Conservation (phyloP, 2,329 filamentous ascomycete species). For the Chaetomium olivaceum region DNA sequence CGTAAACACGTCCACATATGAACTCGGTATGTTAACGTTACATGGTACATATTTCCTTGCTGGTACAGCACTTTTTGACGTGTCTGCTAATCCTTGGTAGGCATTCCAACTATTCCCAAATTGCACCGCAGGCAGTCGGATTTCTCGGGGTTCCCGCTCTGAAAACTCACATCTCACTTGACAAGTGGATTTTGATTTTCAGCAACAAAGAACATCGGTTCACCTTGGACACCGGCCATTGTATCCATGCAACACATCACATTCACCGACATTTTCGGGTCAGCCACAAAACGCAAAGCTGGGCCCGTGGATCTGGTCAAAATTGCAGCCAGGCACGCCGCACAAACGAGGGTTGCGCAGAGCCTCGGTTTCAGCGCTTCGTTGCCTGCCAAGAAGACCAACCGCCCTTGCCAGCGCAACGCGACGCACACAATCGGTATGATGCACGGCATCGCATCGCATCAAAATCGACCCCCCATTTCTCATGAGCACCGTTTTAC, state of each 20-base stretch:
- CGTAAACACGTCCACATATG: background rate
- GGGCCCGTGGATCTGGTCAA: slow-evolving; percentile 14
- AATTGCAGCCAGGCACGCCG: background rate
- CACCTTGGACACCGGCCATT: background rate
- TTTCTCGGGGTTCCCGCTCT: background rate
- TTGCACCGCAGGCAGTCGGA: background rate
- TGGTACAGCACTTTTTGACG: background rate
- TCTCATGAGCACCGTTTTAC: background rate
- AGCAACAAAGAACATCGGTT: background rate
- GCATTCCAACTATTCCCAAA: background rate
- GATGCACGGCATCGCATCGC: slow-evolving; percentile 3
- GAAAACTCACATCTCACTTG: background rate
- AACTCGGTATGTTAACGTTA: background rate
- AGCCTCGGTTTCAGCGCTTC: slow-evolving; percentile 25
- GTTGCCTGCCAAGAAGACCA: slow-evolving; percentile 17
- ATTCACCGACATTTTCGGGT: slow-evolving; percentile 22
- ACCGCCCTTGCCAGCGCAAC: background rate
- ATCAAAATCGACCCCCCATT: background rate
- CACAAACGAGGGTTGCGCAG: slow-evolving; percentile 10
- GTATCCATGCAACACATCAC: background rate
- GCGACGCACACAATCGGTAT: slow-evolving; percentile 12
- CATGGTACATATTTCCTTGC: background rate
- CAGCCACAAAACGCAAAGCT: slow-evolving; percentile 10
- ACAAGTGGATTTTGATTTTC: background rate
- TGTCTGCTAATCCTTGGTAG: background rate